A percentile compares a stretch with the other conserved stretches of the same genome.
Conservation (phyloP, 768 basidiomycete genomes). For the Chalciporus sphaerocephalus region DNA sequence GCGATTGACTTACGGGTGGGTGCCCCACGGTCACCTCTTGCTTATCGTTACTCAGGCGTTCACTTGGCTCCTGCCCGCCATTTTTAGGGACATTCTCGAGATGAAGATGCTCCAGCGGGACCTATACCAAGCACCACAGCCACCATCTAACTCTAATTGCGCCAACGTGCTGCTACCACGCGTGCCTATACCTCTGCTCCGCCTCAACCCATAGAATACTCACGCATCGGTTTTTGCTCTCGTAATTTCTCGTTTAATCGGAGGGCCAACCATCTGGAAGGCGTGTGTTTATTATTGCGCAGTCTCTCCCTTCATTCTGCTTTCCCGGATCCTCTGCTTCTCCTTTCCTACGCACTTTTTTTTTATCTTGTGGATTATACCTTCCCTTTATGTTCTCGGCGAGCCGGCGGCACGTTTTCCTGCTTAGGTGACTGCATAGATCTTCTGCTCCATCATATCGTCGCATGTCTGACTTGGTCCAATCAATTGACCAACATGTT, state of each 20-base stretch:
- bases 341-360: background rate
- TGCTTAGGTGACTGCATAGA: background rate
- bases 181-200: conserved; percentile 63
- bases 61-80: background rate
- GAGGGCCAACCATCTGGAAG: background rate
- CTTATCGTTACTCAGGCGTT: background rate
- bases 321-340: background rate
- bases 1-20: conserved; percentile 65
- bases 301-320: background rate
- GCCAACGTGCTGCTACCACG: conserved; percentile 42
- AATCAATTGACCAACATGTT: no score
- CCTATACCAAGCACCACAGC: conserved; percentile 55
- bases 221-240: background rate
- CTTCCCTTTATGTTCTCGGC: background rate
- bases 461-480: background rate
- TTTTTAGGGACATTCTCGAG: conserved; percentile 56
- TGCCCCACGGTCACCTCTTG: conserved; percentile 15
- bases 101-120: conserved; percentile 66
- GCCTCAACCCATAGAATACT: conserved; percentile 38
- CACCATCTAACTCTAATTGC: conserved; percentile 34
- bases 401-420: background rate
- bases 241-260: no score
- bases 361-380: background rate
- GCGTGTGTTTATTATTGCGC: background rate
- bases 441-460: background rate